Base-by-base conservation (phyloP, 2,329 filamentous ascomycete species). In the Rhexocercosporidium sp. region DNA sequence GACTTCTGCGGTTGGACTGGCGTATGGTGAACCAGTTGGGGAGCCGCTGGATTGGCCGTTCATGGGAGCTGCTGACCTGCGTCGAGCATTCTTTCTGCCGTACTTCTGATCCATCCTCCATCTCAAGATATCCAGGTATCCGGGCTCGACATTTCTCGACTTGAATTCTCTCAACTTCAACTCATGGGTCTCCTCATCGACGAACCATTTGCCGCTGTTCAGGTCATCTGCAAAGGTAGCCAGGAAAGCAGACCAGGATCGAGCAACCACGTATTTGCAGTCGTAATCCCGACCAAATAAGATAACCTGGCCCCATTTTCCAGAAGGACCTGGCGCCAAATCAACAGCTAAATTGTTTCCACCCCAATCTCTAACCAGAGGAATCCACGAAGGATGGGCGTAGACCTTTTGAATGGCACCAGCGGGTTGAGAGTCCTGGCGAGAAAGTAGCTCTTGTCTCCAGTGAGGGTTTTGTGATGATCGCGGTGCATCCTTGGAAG, bases 261-360 rank as follows among this genome's bases (percentile, higher is more conserved):
- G 89, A 34, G 96, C 92, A 65, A 99, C 87, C 7, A 99, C 96
- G 77, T 97, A 99, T 82, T 99, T 99, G 80, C 93, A 97, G 78
- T 99, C 96, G 80, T 97, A 99, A 81, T 99, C 96, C 68, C 96
- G 93, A 60, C 96, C 96, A 78, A 97, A 97, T 69, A 99, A 86
- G 75, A 99, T 97, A 72, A 99, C 89, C 79, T 99, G 96, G 63
- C 96, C 96, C 95, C 96, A 99, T 78, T 90, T 92, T 46, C 96
- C 96, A 56, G 88, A 87, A 11, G 95, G 93, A 2, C 96, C 96
- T 25, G 96, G 96, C 7, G 94, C 93, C 66, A 99, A 84, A 79
- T 99, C 96, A 56, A 97, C 88, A 20, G 94, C 95, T 76, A 99
- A 85, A 82, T 97, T 96, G 86, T 99, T 99, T 80, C 96, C 96